Base-by-base conservation (phyloP, 2,329 filamentous ascomycete species). In the Aspergillus arachidicola region DNA sequence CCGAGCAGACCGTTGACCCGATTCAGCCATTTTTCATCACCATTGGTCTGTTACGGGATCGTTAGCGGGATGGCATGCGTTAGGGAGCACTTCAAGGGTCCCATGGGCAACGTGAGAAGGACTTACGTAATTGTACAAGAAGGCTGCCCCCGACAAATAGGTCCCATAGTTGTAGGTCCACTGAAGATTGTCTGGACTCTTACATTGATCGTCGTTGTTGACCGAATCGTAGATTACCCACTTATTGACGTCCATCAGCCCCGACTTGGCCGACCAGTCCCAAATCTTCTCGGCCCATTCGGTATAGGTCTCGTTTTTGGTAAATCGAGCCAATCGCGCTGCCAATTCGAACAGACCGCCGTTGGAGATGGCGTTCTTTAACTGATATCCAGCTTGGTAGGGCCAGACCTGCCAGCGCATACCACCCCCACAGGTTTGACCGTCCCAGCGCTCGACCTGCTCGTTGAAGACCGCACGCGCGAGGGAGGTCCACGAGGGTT, bases 331-430 rank as follows among this genome's bases (percentile, higher is more conserved):
- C 23, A 94, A 82, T 21, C 91, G 88, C 0, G 91, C 91, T 4
- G 89, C 89, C 14, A 95, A 83, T 71, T 93, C 89, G 76, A 95
- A 93, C 74, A 94, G 87, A 21, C 88, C 89, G 46, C 51, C 51
- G 51, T 55, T 55, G 32, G 51, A 55, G 32, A 55, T 38, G n/a
- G 51, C 51, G 32, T 55, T 93, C 78, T 93, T 94, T 84, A 95
- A 94, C 73, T 87, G 84, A 75, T 92, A 88, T 4, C 92, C 92
- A 66, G 88, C 87, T 74, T 95, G 94, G 68, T 84, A 85, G 1
- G 84, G 79, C 75, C 89, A 93, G 68, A 96, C 93, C 80, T 96
- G 92, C 91, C 91, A 94, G 61, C 86, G 83, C 56, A 94, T 80
- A 5, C 51, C 51, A 55, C 51, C 51, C 6, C 51, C 51, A 38